A percentile compares a stretch with the other conserved stretches of the same genome.
Evolutionary conservation across 2,329 filamentous ascomycete species (phyloP).

Genomic region (Cordyceps javanica): DNA sequence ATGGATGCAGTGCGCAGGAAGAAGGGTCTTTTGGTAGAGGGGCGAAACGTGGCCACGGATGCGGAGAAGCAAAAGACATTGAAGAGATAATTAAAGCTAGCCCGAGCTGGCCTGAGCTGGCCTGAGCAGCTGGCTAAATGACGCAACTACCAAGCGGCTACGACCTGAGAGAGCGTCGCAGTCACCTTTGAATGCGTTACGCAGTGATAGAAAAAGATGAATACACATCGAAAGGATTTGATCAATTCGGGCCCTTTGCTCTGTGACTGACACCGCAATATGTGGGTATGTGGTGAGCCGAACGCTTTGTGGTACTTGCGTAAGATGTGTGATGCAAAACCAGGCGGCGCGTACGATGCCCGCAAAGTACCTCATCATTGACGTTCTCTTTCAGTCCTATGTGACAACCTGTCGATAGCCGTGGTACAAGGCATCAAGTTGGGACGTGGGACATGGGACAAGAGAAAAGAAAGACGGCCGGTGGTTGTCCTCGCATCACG

Average conservation of each 20-base stretch:
- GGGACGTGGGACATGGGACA: no score
- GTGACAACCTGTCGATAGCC: background rate
- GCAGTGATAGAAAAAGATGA: background rate
- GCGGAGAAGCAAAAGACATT: constrained; percentile 84
- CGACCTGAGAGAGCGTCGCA: no score
- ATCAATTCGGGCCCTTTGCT: background rate
- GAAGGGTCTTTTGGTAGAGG: constrained; percentile 84
- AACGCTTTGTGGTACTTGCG: background rate
- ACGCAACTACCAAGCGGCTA: no score
- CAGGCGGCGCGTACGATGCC: no score
- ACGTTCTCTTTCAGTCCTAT: background rate
- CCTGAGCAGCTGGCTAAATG: no score
- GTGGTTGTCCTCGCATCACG: no score
- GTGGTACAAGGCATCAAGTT: background rate
- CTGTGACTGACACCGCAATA: background rate
- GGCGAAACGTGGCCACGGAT: constrained; percentile 69
- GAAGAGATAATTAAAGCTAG: constrained; percentile 48
- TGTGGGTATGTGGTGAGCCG: background rate
- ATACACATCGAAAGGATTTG: background rate
- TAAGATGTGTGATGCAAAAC: no score
- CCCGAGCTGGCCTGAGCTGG: no score
- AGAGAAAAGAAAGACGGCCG: background rate
- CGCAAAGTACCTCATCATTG: no score
- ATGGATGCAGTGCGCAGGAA: constrained; percentile 81
- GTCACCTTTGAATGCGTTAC: no score